phyloP scores from a whole-genome alignment of 306 rosid species.

The Castanea mollissima region DNA sequence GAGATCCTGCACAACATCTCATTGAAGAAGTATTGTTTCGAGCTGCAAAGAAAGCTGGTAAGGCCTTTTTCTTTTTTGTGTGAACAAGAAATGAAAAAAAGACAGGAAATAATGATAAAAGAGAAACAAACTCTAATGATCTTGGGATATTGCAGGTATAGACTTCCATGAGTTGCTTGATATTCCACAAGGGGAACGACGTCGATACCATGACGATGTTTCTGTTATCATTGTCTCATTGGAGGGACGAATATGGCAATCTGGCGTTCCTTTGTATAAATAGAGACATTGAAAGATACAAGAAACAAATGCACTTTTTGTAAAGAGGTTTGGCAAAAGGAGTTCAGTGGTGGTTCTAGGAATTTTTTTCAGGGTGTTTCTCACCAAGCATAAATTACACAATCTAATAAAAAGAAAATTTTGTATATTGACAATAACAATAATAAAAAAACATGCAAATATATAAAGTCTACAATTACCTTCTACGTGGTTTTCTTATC shows the following conservation, averaged over 20 bases:
- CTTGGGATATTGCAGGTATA: slow-evolving; percentile 48
- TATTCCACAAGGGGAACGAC: slow-evolving; percentile 81
- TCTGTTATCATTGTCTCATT: slow-evolving; percentile 64
- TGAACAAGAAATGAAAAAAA: neutral
- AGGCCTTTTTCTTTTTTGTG: neutral
- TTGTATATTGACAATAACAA: too few species aligned
- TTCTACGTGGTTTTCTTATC: too few species aligned
- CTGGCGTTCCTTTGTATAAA: slow-evolving; percentile 68
- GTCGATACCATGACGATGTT: slow-evolving; percentile 80
- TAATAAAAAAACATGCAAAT: too few species aligned
- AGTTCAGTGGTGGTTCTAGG: too few species aligned
- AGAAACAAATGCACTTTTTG: slow-evolving; percentile 6
- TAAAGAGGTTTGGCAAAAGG: neutral
- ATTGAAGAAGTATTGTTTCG: slow-evolving; percentile 58
- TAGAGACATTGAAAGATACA: neutral
- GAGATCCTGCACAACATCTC: slow-evolving; percentile 86
- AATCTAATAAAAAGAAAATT: too few species aligned
- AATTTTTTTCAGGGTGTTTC: too few species aligned
- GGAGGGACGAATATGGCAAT: slow-evolving; percentile 80
- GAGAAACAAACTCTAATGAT: neutral
- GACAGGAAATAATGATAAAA: neutral
- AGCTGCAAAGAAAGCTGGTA: slow-evolving; percentile 82
- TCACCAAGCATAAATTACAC: too few species aligned
- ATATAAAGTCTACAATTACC: too few species aligned
- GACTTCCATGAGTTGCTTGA: slow-evolving; percentile 74